Evolutionary conservation across 495 filamentous ascomycete genomes (phyloP).

Genomic region (Aspergillus sclerotiicarbonarius): DNA sequence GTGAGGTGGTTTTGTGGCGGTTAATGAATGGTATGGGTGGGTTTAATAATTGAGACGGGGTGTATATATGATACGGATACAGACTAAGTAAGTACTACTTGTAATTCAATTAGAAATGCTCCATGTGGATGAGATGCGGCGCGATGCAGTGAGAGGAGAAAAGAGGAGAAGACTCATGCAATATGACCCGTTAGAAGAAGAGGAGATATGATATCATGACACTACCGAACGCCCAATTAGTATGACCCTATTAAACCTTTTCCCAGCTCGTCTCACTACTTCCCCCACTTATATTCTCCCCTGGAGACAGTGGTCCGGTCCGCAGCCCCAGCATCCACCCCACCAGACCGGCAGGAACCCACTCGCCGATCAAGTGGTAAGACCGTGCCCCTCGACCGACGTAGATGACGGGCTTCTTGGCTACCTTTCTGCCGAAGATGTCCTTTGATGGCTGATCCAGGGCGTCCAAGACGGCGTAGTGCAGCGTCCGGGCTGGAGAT

Average conservation of each 20-base stretch:
- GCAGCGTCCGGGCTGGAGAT: conserved; percentile 68
- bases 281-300: conserved; percentile 30
- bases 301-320: conserved; percentile 27
- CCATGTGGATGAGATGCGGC: neutral
- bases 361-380: conserved; percentile 84
- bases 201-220: neutral
- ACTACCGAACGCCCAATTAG: neutral
- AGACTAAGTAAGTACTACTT: neutral
- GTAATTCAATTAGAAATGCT: too few species aligned
- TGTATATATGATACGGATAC: neutral
- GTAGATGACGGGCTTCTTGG: conserved; percentile 55
- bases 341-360: conserved; percentile 75
- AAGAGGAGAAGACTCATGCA: neutral
- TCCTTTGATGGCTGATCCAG: conserved; percentile 50
- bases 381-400: conserved; percentile 78
- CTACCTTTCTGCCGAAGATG: conserved; percentile 37
- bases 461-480: conserved; percentile 85
- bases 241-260: conserved; percentile 20
- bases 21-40: neutral
- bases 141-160: neutral
- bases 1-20: neutral
- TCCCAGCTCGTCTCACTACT: conserved; percentile 43
- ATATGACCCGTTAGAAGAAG: too few species aligned
- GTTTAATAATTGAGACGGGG: neutral
- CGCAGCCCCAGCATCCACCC: conserved; percentile 85